Base-by-base conservation (phyloP, 345 rosid species). In the Nephelium lappaceum region DNA sequence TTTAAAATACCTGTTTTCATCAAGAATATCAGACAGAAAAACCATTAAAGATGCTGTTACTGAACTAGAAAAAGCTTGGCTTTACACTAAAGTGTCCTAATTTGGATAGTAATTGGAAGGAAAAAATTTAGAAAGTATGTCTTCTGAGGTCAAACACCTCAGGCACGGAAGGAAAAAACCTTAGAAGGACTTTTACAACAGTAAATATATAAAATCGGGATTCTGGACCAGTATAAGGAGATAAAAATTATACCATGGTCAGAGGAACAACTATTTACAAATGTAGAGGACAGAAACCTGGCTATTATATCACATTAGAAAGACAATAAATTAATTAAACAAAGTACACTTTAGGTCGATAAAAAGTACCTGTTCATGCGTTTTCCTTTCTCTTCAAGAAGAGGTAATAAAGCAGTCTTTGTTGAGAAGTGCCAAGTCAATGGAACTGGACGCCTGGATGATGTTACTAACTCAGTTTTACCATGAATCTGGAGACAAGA, bases 341-440 rank as follows among this genome's bases (percentile, higher is more conserved):
- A 25, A 67, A 36, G 41, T 8, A 60, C 24, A 51, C 55, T 21
- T 47, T 11, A 60, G 70, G 49, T 43, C 65, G 69, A 80, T 11
- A 41, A 23, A 53, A 69, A 68, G 61, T 86, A 95, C 99, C 96
- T 88, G 77, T 95, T 93, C 90, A 92, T 92, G 39, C 71, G 85
- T 80, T 82, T 92, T 84, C 97, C 93, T 84, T 85, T 89, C 84
- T 91, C 95, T 74, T 96, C 93, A 81, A 96, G 97, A 85, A 96
- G 93, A 45, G 95, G 94, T 43, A 86, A 68, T 81, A 92, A 83
- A 81, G 90, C 86, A 79, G 82, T 81, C 81, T 88, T 96, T 47
- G 92, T 90, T 68, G 98, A 94, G 85, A 94, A 93, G 83, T 87
- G 93, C 99, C 99, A 95, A 75, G 96, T 92, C 91, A 95, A 82